Conservation (phyloP, 805 yeast genomes). For the Kuraishia floccosa region DNA sequence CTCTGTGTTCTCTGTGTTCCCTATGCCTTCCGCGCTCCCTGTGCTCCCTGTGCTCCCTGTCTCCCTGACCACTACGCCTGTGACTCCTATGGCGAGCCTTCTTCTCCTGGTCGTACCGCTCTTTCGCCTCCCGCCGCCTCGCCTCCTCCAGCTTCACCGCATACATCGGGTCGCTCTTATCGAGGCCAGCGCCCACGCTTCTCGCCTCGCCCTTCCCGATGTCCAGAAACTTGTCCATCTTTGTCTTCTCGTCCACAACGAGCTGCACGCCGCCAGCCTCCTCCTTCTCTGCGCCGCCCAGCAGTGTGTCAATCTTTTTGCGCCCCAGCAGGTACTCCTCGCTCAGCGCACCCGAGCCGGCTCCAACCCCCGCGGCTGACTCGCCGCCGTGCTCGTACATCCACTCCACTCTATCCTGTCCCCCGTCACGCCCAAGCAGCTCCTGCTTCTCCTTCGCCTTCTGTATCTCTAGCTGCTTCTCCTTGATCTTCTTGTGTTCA, state of each 20-base stretch:
- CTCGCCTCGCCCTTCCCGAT: conserved; percentile 6
- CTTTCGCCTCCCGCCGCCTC: conserved; percentile 6
- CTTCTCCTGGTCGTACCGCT: neutral
- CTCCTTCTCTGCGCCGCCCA: neutral
- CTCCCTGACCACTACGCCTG: conserved; percentile 1
- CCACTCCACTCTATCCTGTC: conserved; percentile 61
- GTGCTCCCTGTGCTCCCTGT: conserved; percentile 5
- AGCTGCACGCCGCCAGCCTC: neutral
- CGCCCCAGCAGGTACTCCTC: conserved; percentile 2
- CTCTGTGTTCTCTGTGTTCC: conserved; percentile 3
- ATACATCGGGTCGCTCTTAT: conserved; percentile 39
- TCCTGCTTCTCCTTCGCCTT: conserved; percentile 52
- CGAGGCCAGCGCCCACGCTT: conserved; percentile 10
- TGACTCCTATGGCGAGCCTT: no score
- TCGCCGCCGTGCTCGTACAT: conserved; percentile 58
- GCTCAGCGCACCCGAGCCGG: neutral
- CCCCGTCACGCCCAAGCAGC: conserved; percentile 26
- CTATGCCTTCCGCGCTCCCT: conserved; percentile 3
- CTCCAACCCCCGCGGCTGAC: neutral
- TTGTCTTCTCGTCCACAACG: conserved; percentile 1
- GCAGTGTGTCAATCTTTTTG: neutral
- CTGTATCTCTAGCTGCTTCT: conserved; percentile 50
- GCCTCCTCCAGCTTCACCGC: conserved; percentile 23
- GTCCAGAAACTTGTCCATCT: conserved; percentile 13
- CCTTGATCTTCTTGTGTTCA: conserved; percentile 56